These are phyloP conservation scores for Albifimbria verrucaria DNA, from an alignment of 2,329 filamentous ascomycete genomes.

Conservation along the genomic window DNA sequence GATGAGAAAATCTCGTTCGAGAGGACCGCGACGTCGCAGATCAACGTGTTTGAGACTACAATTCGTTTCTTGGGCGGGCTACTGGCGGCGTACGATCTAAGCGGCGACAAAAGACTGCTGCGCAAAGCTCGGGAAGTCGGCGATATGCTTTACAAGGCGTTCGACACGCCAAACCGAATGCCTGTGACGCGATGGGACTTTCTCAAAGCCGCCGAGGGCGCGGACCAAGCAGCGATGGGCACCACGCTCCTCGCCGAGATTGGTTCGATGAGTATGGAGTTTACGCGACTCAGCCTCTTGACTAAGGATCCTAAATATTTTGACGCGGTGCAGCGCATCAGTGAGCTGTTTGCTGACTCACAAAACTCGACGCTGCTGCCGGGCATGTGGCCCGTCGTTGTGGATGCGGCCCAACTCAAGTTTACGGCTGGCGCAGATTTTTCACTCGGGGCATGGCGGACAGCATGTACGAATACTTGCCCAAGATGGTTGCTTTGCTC, in stretches of 20 bases:
- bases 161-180: conserved; percentile 64
- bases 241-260: conserved; percentile 30
- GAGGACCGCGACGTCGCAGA: conserved; percentile 30
- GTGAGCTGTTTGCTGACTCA: conserved; percentile 47
- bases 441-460: conserved; percentile 49
- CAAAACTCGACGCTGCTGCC: conserved; percentile 54
- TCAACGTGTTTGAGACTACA: conserved; percentile 64
- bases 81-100: conserved; percentile 65
- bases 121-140: conserved; percentile 59
- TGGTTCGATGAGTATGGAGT: conserved; percentile 58
- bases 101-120: conserved; percentile 49
- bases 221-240: conserved; percentile 24
- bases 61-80: conserved; percentile 67
- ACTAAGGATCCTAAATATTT: conserved; percentile 58
- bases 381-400: conserved; percentile 57
- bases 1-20: conserved; percentile 47
- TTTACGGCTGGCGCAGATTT: conserved; percentile 36
- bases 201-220: conserved; percentile 30
- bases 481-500: conserved; percentile 61
- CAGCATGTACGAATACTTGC: conserved; percentile 63
- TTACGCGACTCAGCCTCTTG: conserved; percentile 60
- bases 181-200: conserved; percentile 48
- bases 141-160: conserved; percentile 59
- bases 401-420: conserved; percentile 39
- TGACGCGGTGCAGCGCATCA: conserved; percentile 56